These are phyloP conservation scores for Metschnikowia cubensis DNA, from an alignment of 805 yeast genomes.

Conservation along the genomic window DNA sequence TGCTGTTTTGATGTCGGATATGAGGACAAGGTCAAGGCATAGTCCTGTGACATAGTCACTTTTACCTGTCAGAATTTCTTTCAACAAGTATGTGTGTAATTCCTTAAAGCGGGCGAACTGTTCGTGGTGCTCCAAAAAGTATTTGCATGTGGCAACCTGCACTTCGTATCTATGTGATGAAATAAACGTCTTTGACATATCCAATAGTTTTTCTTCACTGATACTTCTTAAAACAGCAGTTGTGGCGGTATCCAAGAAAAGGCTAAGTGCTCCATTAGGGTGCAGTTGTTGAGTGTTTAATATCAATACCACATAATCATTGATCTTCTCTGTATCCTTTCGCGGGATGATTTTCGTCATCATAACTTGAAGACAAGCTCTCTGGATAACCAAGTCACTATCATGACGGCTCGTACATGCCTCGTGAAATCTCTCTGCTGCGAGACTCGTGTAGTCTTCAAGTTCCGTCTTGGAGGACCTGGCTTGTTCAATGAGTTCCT, in stretches of 20 bases:
- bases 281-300: conserved; percentile 2
- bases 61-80: neutral
- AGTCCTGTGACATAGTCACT: neutral
- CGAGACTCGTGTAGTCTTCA: conserved; percentile 23
- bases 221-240: conserved; percentile 17
- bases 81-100: conserved; percentile 1
- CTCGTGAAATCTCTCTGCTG: conserved; percentile 9
- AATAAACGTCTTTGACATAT: neutral
- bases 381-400: conserved; percentile 3
- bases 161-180: conserved; percentile 3
- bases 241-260: conserved; percentile 37
- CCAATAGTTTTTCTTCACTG: neutral
- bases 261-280: conserved; percentile 8
- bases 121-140: neutral
- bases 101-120: neutral
- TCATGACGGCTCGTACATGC: conserved; percentile 35
- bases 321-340: neutral
- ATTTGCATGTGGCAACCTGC: conserved; percentile 6
- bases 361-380: conserved; percentile 9
- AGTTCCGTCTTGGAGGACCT: conserved; percentile 5
- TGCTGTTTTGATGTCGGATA: neutral
- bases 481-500: conserved; percentile 9
- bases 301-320: neutral
- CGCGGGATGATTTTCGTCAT: neutral
- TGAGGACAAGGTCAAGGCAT: neutral